A percentile compares a stretch with the other conserved stretches of the same genome.
These are phyloP conservation scores for Neopestalotiopsis sp. DNA, from an alignment of 2,329 filamentous ascomycete genomes.

Conservation along the genomic window DNA sequence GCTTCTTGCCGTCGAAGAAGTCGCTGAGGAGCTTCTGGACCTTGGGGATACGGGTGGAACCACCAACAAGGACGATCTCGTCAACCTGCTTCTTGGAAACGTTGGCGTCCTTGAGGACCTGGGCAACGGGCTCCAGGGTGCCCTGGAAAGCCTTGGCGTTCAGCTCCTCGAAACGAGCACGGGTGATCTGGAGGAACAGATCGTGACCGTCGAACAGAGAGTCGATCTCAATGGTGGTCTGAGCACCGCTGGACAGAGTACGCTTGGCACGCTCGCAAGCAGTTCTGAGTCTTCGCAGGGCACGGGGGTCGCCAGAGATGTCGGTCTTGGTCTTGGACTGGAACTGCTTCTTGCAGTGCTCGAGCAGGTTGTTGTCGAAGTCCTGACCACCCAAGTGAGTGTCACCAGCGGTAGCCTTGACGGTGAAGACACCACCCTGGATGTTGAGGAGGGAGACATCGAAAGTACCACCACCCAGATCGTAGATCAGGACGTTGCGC, in stretches of 20 bases:
- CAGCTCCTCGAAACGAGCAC: slow-evolving; percentile 98
- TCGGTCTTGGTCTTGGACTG: slow-evolving; percentile 63
- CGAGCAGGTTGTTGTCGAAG: slow-evolving; percentile 94
- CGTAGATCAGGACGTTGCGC: slow-evolving; percentile 99
- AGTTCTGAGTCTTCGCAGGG: slow-evolving; percentile 92
- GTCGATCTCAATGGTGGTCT: slow-evolving; percentile 98
- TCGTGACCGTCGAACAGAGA: slow-evolving; percentile 98
- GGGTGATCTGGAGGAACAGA: slow-evolving; percentile 96
- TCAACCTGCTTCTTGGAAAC: slow-evolving; percentile 92
- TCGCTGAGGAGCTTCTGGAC: slow-evolving; percentile 99
- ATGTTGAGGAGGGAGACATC: slow-evolving; percentile 99
- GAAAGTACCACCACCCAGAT: slow-evolving; percentile 99
- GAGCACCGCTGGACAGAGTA: slow-evolving; percentile 94
- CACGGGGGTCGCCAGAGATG: slow-evolving; percentile 82
- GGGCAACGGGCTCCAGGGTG: slow-evolving; percentile 92
- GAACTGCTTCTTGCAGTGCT: slow-evolving; percentile 83
- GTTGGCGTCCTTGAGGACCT: slow-evolving; percentile 91
- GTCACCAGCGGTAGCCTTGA: slow-evolving; percentile 97
- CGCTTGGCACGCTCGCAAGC: slow-evolving; percentile 99
- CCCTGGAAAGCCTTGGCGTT: slow-evolving; percentile 95
- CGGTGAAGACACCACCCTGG: slow-evolving; percentile 98
- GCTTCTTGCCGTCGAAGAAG: slow-evolving; percentile 99
- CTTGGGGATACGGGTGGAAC: slow-evolving; percentile 96
- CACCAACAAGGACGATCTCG: slow-evolving; percentile 98
- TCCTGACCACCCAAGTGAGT: slow-evolving; percentile 95